Conservation (phyloP, 2,329 filamentous ascomycete species). For the Stagonosporopsis rhizophila region DNA sequence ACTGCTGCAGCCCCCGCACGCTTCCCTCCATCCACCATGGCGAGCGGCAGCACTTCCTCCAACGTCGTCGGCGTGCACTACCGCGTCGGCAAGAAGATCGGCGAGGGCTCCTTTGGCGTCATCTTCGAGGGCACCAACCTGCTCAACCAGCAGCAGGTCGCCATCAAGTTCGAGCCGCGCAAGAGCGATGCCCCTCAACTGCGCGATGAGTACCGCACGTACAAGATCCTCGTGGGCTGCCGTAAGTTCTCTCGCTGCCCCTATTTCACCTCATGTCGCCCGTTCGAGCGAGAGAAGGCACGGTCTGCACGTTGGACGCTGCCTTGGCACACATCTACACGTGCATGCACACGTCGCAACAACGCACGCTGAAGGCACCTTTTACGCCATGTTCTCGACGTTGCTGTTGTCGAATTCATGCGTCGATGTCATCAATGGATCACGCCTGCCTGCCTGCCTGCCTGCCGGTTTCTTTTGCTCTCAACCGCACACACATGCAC, state of each 20-base stretch:
- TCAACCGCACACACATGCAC: not conserved
- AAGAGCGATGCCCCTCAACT: constrained; percentile 98
- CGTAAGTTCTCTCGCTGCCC: constrained; percentile 70
- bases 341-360: not conserved
- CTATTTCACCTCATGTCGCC: constrained; percentile 17
- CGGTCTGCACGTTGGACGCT: constrained; percentile 16
- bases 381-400: not conserved
- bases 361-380: not conserved
- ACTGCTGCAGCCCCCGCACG: constrained; percentile 18
- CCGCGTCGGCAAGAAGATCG: constrained; percentile 98
- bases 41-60: constrained; percentile 87
- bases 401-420: not conserved
- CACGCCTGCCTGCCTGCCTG: constrained; percentile 7
- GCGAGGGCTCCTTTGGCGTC: constrained; percentile 97
- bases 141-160: constrained; percentile 98
- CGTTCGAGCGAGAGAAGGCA: constrained; percentile 17
- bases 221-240: constrained; percentile 99
- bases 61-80: constrained; percentile 99
- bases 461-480: not conserved
- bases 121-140: constrained; percentile 99
- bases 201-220: constrained; percentile 97
- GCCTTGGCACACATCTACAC: constrained; percentile 13
- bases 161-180: constrained; percentile 99
- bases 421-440: not conserved
- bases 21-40: constrained; percentile 62